Conservation (phyloP, 139 green algal species). For the Pseudopediastrum boryanum region DNA sequence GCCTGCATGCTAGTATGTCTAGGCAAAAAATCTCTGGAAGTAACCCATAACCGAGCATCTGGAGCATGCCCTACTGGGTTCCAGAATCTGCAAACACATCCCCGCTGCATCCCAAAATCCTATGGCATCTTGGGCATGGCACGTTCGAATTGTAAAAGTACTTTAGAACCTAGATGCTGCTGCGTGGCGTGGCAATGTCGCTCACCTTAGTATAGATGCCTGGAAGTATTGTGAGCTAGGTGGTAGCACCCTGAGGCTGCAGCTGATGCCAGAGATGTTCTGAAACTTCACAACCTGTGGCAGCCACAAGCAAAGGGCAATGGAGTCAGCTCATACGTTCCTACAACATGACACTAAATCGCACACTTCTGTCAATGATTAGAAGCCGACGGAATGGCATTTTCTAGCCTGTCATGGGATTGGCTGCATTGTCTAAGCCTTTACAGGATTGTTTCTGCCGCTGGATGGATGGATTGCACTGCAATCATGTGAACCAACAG, state of each 20-base stretch:
- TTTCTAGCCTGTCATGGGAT: too few species aligned
- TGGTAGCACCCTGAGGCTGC: conserved; percentile 57
- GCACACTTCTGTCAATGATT: too few species aligned
- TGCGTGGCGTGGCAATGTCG: background rate
- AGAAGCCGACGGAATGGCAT: too few species aligned
- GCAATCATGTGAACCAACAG: too few species aligned
- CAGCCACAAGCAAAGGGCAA: too few species aligned
- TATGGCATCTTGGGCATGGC: background rate
- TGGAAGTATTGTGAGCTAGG: conserved; percentile 68
- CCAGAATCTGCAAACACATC: background rate
- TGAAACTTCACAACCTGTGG: conserved; percentile 58
- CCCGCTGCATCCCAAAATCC: background rate
- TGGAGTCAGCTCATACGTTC: too few species aligned
- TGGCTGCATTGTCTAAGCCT: too few species aligned
- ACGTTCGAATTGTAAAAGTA: background rate
- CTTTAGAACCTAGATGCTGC: background rate
- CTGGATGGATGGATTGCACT: too few species aligned
- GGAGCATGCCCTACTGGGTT: background rate
- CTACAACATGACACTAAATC: too few species aligned
- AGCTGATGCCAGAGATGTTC: conserved; percentile 57
- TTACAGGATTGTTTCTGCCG: too few species aligned
- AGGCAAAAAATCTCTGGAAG: background rate
- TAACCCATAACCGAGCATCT: background rate
- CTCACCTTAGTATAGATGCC: conserved; percentile 48
- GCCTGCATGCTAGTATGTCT: too few species aligned